Conservation (phyloP, 495 filamentous ascomycete species). For the Durotheca rogersii region DNA sequence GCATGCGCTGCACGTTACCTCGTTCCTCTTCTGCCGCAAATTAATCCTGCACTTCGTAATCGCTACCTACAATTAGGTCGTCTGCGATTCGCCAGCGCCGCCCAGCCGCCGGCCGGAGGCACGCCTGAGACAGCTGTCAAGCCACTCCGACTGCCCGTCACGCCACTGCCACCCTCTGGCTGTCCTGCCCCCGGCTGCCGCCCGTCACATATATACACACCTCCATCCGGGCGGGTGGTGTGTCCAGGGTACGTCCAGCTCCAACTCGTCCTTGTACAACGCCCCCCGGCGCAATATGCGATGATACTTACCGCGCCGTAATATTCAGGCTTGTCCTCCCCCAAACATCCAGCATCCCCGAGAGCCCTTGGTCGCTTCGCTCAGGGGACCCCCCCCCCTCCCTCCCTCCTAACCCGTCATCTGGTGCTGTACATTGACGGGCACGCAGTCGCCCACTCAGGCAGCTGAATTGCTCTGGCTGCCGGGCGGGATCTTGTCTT, state of each 20-base stretch:
- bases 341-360: constrained; percentile 8
- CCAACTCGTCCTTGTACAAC: constrained; percentile 21
- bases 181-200: too few relatives aligned
- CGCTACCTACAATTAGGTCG: constrained; percentile 16
- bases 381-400: constrained; percentile 20
- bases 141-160: constrained; percentile 28
- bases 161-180: constrained; percentile 22
- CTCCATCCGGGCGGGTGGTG: too few relatives aligned
- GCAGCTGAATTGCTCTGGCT: constrained; percentile 28
- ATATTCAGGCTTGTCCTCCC: constrained; percentile 6
- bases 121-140: constrained; percentile 25
- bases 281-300: constrained; percentile 10
- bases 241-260: constrained; percentile 3
- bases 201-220: too few relatives aligned
- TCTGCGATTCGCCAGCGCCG: constrained; percentile 23
- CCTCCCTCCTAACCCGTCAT: neutral
- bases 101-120: constrained; percentile 12
- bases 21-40: constrained; percentile 26
- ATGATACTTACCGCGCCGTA: constrained; percentile 16
- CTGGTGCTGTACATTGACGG: constrained; percentile 26
- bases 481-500: constrained; percentile 19
- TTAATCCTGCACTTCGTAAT: constrained; percentile 28
- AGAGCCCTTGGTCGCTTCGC: constrained; percentile 23
- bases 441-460: constrained; percentile 23
- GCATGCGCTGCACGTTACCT: constrained; percentile 25